Base-by-base conservation (phyloP, 129 eudicot species). In the Lonicera japonica region DNA sequence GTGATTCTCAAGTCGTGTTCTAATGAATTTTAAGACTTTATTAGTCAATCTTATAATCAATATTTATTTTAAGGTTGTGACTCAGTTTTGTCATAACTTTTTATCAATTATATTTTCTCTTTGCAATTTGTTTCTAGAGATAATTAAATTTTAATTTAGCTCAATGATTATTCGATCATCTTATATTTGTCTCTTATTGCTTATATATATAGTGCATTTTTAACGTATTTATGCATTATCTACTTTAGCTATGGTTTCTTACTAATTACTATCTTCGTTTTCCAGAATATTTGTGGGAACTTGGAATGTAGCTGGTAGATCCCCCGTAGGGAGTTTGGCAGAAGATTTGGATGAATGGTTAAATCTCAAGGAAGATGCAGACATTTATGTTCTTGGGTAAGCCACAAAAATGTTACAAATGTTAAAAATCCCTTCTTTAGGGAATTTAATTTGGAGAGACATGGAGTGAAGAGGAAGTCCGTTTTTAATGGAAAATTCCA, bases 221-320 rank as follows among this genome's bases (percentile, higher is more conserved):
- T 15, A 15, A 25, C 3, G 14, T 18, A 0, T 11, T 21, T 18
- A 17, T 39, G 21, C 54, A 58, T 56, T n/a, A 17, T 2, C 50
- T 54, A 29, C 2, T 29, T 1, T 29, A 29, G 6, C 36, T 29
- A 29, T 29, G 6, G 2, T 64, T 53, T 59, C 59, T 62, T 25
- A 50, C 53, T 60, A 55, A 24, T 40, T 36, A 11, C 7, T 25
- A 52, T 58, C n/a, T 41, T 78, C 25, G 15, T 23, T 67, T 51
- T 69, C 54, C 72, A 90, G 95, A 66, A 69, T 90, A 16, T 90
- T 86, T 69, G 94, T 90, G 69, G 97, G 95, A 25, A 86, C 90
- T 43, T 90, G 97, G 97, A 90, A 90, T 79, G 97, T 86, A 46
- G 97, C 94, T 0, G 95, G 97, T 72, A 83, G 81, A 77, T 83